Evolutionary conservation across 371 early-diverging fungal genomes (phyloP), one percentile per base, ranked within the genome.

Genomic region (Gilbertella persicaria): DNA sequence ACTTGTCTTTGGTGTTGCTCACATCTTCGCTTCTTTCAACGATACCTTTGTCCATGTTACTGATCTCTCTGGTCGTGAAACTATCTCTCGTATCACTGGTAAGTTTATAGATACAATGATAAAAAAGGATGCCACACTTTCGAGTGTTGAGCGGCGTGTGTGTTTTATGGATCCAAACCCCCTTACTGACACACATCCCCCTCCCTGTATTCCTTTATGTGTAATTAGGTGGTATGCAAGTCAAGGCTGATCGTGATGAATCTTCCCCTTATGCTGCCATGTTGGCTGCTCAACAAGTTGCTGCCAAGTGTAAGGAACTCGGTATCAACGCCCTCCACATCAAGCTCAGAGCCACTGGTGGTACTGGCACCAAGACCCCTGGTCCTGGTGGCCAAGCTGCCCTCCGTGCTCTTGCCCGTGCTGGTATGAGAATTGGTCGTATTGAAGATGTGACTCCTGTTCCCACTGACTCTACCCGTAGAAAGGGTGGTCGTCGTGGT

Each of bases 401-500:
- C 61, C 95, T 99, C 67, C 95, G 99, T 82, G 99, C 99, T 62
- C 86, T 99, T 70, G 99, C 99, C 64, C 94, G 99, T 84, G 86
- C 96, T 64, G 99, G 99, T 62, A 91, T 99, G 88, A 92, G 88
- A 81, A 94, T 99, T 71, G 99, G 99, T 64, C 88, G 99, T 71
- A 97, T 99, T 77, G 94, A 99, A 86, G 99, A 99, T 82, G 96
- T 96, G 60, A 99, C 99, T 62, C 99, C 99, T 71, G 91, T 97
- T 74, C 98, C 99, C 66, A 95, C 97, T 74, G 99, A 99, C 83
- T 87, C 91, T 76, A 98, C 99, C 75, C 91, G 99, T 66, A 90
- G 92, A 76, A 99, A 99, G 93, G 99, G 99, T 86, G 99, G 99
- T 91, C 96, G 99, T 75, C 95, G 99, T 86, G 99, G 99, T 96